Evolutionary conservation across 2,329 filamentous ascomycete genomes (phyloP).

Genomic region (Fusarium virguliforme): DNA sequence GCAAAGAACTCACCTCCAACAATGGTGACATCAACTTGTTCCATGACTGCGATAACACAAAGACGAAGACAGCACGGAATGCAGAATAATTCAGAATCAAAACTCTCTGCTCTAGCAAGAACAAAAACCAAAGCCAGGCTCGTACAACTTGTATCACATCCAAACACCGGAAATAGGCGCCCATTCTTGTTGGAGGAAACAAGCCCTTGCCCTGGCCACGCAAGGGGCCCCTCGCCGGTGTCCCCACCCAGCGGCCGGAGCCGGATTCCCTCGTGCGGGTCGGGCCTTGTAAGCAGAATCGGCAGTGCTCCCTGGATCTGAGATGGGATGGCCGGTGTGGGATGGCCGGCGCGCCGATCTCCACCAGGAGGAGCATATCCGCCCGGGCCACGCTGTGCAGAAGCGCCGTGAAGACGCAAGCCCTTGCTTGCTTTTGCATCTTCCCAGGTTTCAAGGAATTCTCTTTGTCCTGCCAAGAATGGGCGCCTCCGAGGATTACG

Average conservation of each 20-base stretch:
- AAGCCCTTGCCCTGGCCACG: background rate
- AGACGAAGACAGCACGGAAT: background rate
- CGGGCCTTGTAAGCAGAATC: background rate
- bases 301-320: conserved; percentile 17
- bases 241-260: conserved; percentile 11
- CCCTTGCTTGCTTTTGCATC: background rate
- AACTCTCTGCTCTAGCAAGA: background rate
- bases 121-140: background rate
- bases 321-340: conserved; percentile 27
- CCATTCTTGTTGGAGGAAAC: conserved; percentile 3
- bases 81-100: background rate
- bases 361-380: background rate
- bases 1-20: conserved; percentile 46
- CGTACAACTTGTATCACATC: conserved; percentile 9
- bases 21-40: conserved; percentile 22
- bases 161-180: background rate
- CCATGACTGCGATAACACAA: conserved; percentile 15
- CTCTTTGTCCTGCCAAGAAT: background rate
- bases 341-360: conserved; percentile 13
- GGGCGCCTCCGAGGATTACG: conserved; percentile 7
- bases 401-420: conserved; percentile 1
- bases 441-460: conserved; percentile 3
- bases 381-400: background rate
- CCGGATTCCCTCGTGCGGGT: conserved; percentile 1
- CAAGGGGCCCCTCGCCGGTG: background rate